Evolutionary conservation across 73 alveolate species (phyloP).

Genomic region (Uronychia binucleata): DNA sequence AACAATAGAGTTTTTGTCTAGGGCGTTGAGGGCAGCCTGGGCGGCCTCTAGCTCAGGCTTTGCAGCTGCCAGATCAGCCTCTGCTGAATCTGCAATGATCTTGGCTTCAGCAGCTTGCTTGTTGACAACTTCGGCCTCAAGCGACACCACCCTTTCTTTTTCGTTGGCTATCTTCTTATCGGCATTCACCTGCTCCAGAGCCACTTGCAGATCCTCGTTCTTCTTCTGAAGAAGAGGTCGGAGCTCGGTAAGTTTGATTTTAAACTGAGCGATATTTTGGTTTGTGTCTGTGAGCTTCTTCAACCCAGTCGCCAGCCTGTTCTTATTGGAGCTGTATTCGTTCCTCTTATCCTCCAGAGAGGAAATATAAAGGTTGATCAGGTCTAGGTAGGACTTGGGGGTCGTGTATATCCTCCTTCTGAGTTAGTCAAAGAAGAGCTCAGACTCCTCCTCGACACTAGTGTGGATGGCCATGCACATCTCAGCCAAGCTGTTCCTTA

Average conservation of each 20-base stretch:
- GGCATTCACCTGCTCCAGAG: slow-evolving; percentile 65
- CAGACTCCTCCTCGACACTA: slow-evolving; percentile 87
- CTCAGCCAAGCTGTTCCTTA: slow-evolving; percentile 81
- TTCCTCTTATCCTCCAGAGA: slow-evolving; percentile 83
- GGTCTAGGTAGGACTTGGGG: slow-evolving; percentile 99
- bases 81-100: slow-evolving; percentile 85
- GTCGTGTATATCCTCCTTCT: slow-evolving; percentile 98
- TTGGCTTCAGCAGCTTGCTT: slow-evolving; percentile 74
- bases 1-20: slow-evolving; percentile 84
- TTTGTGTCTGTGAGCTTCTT: slow-evolving; percentile 91
- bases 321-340: slow-evolving; percentile 79
- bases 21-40: slow-evolving; percentile 90
- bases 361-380: slow-evolving; percentile 86
- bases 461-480: slow-evolving; percentile 96
- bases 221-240: slow-evolving; percentile 49
- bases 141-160: slow-evolving; percentile 72
- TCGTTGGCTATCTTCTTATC: slow-evolving; percentile 71
- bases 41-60: slow-evolving; percentile 98
- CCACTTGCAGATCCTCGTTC: slow-evolving; percentile 59
- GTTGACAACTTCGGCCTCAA: slow-evolving; percentile 84
- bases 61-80: slow-evolving; percentile 91
- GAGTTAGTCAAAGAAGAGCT: slow-evolving; percentile 82
- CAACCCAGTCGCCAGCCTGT: slow-evolving; percentile 92
- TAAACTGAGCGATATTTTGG: slow-evolving; percentile 58
- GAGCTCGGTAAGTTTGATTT: slow-evolving; percentile 40